Conservation (phyloP, 2,329 filamentous ascomycete species). For the Zymoseptoria passerinii region DNA sequence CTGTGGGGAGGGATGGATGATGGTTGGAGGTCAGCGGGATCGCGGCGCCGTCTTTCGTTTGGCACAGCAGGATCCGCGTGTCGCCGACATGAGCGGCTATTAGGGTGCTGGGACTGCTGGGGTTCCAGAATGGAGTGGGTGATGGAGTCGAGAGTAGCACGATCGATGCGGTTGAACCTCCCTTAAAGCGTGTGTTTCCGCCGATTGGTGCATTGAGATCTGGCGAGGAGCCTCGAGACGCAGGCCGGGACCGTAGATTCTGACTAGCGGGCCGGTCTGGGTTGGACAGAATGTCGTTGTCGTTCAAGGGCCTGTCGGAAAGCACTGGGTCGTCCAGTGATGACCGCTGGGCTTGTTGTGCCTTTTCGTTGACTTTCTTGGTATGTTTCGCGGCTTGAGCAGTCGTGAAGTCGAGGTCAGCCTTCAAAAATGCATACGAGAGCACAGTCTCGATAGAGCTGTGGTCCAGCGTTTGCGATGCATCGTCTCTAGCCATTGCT, state of each 20-base stretch:
- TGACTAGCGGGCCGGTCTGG: conserved; percentile 41
- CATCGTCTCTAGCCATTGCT: conserved; percentile 14
- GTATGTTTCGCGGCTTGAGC: conserved; percentile 72
- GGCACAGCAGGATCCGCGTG: conserved; percentile 81
- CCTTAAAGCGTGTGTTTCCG: conserved; percentile 70
- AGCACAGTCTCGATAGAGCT: conserved; percentile 69
- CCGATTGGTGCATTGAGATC: conserved; percentile 56
- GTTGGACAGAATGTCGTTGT: conserved; percentile 70
- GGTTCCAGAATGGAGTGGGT: conserved; percentile 90
- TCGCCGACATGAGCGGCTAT: conserved; percentile 89
- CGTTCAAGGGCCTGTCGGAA: conserved; percentile 71
- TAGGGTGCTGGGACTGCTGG: conserved; percentile 72
- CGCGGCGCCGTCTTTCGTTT: conserved; percentile 71
- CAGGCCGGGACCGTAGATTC: conserved; percentile 24
- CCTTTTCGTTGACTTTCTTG: conserved; percentile 10
- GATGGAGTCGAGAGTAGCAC: conserved; percentile 88
- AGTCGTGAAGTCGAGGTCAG: conserved; percentile 87
- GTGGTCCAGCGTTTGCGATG: conserved; percentile 26
- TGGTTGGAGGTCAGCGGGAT: conserved; percentile 83
- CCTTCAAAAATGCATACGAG: conserved; percentile 85
- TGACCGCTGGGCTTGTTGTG: conserved; percentile 5
- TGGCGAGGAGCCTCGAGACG: conserved; percentile 39
- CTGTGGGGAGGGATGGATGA: conserved; percentile 78
- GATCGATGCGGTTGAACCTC: conserved; percentile 84
- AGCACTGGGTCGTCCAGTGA: conserved; percentile 57